Evolutionary conservation across 257 asterid species (phyloP), one percentile per base, ranked within the genome.

Genomic region (Echium plantagineum): DNA sequence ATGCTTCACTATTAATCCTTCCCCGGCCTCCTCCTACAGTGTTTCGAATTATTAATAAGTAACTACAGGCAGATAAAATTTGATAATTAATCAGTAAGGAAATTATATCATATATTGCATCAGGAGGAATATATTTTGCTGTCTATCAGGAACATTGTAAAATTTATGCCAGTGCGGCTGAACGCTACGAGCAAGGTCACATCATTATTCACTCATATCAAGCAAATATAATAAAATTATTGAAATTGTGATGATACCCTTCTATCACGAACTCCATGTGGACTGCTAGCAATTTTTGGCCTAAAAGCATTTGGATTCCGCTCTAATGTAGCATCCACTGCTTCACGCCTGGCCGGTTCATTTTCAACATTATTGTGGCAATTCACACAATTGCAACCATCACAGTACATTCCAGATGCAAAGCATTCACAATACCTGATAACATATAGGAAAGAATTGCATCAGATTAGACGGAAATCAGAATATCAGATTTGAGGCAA

Each of bases 341-440:
- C 71, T 52, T 66, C 68, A 47, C 66, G 74, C 46, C 78, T 66
- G n/a, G 59, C 78, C 30, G 69, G 67, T 51, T 68, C 78, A 35
- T 68, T 68, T 21, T 61, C 78, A 12, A 54, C 65, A 61, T 62
- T 68, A 64, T 73, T 73, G 20, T 68, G 64, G 64, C 78, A 73
- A 49, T 73, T 66, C 19, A 3, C 59, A 55, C 78, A 73, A 65
- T 60, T 56, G 58, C 78, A 73, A 19, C 71, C 78, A 57, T 73
- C 67, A 61, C 78, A 73, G 68, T 64, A 67, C 26, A 64, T 64
- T 46, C 78, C 71, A 60, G 78, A 73, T 32, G 74, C 71, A 61
- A 73, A 73, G 56, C 78, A 73, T 61, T 57, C 69, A 63, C 78
- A 73, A 35, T 73, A 73, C 71, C 78, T 73, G 61, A 31, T 42